phyloP scores from a whole-genome alignment of 768 basidiomycete genomes.

The Kwoniella heveanensis region DNA sequence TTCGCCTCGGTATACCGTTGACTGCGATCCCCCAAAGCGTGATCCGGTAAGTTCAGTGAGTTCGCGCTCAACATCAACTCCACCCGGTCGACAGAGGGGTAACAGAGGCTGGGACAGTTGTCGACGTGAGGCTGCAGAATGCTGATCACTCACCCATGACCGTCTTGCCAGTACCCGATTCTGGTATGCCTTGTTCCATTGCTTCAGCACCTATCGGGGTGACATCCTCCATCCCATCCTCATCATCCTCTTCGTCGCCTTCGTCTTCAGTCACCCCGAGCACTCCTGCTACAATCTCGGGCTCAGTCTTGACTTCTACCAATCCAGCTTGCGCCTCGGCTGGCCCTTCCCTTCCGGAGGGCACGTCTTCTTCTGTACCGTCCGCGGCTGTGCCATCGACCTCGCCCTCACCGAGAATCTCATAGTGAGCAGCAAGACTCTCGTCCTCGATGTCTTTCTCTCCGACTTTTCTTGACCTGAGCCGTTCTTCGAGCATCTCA shows the following conservation, averaged over 20 bases:
- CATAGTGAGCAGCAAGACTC: slow-evolving; percentile 22
- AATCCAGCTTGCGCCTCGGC: not conserved
- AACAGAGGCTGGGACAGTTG: too few relatives aligned
- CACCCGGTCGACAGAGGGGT: too few relatives aligned
- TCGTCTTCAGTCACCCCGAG: too few relatives aligned
- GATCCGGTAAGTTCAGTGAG: too few relatives aligned
- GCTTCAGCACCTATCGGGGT: not conserved
- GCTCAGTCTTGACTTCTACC: slow-evolving; percentile 13
- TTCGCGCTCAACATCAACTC: too few relatives aligned
- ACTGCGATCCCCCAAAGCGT: slow-evolving; percentile 59
- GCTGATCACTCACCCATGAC: slow-evolving; percentile 41
- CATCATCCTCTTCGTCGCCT: slow-evolving; percentile 30
- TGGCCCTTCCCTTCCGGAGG: slow-evolving; percentile 6
- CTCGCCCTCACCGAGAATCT: slow-evolving; percentile 21
- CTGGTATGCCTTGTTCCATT: not conserved
- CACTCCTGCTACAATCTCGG: not conserved
- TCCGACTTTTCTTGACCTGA: slow-evolving; percentile 23
- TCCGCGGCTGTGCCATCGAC: not conserved
- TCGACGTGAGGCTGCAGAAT: too few relatives aligned
- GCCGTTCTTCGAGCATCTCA: slow-evolving; percentile 3
- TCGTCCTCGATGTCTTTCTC: slow-evolving; percentile 35
- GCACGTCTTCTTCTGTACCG: slow-evolving; percentile 25
- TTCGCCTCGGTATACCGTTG: slow-evolving; percentile 70
- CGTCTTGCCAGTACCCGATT: slow-evolving; percentile 19
- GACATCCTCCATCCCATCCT: slow-evolving; percentile 32